Base-by-base conservation (phyloP, 2,329 filamentous ascomycete species). In the Diaporthe capsici region DNA sequence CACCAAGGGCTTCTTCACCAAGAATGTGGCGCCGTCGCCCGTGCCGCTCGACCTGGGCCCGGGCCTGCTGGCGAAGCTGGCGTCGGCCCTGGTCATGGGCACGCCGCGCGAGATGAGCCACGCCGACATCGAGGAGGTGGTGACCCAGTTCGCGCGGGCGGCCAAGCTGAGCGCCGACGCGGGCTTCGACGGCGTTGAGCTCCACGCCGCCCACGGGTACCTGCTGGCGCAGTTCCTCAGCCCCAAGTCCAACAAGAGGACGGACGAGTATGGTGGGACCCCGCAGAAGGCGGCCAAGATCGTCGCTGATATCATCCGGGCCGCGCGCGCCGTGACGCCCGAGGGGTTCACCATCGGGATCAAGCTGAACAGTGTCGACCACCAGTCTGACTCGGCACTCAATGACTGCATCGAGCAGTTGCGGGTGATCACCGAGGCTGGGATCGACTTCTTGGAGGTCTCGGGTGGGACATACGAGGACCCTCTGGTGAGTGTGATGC, bases 381-480 rank as follows among this genome's bases (percentile, higher is more conserved):
- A 89, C 77, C 89, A 91, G 77, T 82, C 84, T 2, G 80, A 82
- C 5, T 82, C 83, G 77, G 83, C 83, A 70, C 78, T 90, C 28
- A 82, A 87, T 13, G 91, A 91, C 17, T 89, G 87, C 49, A 83
- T 94, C 53, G 87, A 90, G 74, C 92, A 94, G 80, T 84, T 93
- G 13, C 82, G 84, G n/a, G 80, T 85, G 25, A 86, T 92, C 6
- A 82, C 82, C 0, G 83, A 83, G 7, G 86, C 85, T 53, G 89
- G 84, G 7, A 83, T 94, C 1, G 93, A 94, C 82, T 94, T 94
- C 78, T 83, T 94, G 2, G 92, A 95, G 82, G 87, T 94, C 37
- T 91, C 88, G 25, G 93, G 93, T 0, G 92, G 93, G 0, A 89
- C 82, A 0, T 92, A 89, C 77, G 89, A 92, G 78, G 82, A 91